phyloP scores from a whole-genome alignment of 2,329 filamentous ascomycete genomes.

The Alternaria sp. region DNA sequence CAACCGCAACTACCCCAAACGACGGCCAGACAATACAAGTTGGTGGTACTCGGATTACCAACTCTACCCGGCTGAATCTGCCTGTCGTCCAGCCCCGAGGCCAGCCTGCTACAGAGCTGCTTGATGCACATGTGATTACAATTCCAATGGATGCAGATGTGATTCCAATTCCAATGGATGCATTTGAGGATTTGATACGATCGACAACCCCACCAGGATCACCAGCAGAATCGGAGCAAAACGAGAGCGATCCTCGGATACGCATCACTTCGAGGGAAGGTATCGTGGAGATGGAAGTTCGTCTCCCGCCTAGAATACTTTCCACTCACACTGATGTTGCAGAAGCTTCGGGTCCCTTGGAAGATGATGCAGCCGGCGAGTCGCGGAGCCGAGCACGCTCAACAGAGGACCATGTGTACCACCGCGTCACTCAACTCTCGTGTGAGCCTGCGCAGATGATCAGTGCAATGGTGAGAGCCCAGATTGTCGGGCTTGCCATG shows the following conservation, averaged over 20 bases:
- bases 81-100: conserved; percentile 24
- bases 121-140: conserved; percentile 15
- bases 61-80: conserved; percentile 36
- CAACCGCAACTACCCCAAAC: conserved; percentile 5
- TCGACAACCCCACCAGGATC: conserved; percentile 36
- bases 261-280: conserved; percentile 52
- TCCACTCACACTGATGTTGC: conserved; percentile 41
- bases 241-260: conserved; percentile 48
- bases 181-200: conserved; percentile 25
- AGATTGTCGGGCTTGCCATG: conserved; percentile 43
- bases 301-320: conserved; percentile 45
- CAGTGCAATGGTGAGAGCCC: conserved; percentile 42
- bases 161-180: conserved; percentile 21
- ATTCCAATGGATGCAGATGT: conserved; percentile 21
- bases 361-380: conserved; percentile 15
- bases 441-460: conserved; percentile 46
- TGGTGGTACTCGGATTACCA: conserved; percentile 31
- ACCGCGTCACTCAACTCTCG: conserved; percentile 51
- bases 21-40: conserved; percentile 30
- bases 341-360: conserved; percentile 22
- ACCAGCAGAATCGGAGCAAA: conserved; percentile 37
- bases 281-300: conserved; percentile 52
- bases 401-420: conserved; percentile 25
- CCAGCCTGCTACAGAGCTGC: conserved; percentile 8
- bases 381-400: conserved; percentile 14